phyloP scores from a whole-genome alignment of 73 alveolate genomes.

The Paramecium octaurelia region DNA sequence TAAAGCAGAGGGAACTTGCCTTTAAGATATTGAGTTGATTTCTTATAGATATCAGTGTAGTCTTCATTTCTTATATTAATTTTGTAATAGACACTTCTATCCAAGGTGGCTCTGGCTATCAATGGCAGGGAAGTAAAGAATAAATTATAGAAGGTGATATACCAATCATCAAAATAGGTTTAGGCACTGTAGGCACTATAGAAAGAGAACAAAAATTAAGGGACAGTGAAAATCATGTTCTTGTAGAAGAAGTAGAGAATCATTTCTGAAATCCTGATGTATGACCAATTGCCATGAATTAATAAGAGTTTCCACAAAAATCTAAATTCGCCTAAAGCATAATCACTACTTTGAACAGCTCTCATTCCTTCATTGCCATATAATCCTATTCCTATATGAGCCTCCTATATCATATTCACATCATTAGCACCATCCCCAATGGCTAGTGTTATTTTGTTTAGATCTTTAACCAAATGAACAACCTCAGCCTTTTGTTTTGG shows the following conservation, averaged over 20 bases:
- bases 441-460: constrained; percentile 79
- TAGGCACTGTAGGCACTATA: constrained; percentile 71
- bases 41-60: not conserved
- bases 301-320: constrained; percentile 83
- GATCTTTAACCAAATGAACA: constrained; percentile 71
- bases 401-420: constrained; percentile 86
- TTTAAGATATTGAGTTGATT: constrained; percentile 40
- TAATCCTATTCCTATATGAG: constrained; percentile 83
- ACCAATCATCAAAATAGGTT: constrained; percentile 72
- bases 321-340: constrained; percentile 91
- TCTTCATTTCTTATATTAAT: constrained; percentile 52
- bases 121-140: constrained; percentile 68
- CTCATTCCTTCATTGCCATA: constrained; percentile 97
- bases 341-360: constrained; percentile 93
- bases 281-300: constrained; percentile 91
- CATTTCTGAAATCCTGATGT: constrained; percentile 85
- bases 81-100: constrained; percentile 65
- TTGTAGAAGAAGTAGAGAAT: constrained; percentile 91
- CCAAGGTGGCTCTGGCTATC: constrained; percentile 65
- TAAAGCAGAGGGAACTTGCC: constrained; percentile 63
- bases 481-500: constrained; percentile 86
- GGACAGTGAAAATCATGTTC: constrained; percentile 61
- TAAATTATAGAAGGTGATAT: constrained; percentile 66
- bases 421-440: constrained; percentile 97
- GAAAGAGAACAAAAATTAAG: constrained; percentile 57